These are phyloP conservation scores for Kuraishia floccosa DNA, from an alignment of 805 yeast genomes.

Conservation along the genomic window DNA sequence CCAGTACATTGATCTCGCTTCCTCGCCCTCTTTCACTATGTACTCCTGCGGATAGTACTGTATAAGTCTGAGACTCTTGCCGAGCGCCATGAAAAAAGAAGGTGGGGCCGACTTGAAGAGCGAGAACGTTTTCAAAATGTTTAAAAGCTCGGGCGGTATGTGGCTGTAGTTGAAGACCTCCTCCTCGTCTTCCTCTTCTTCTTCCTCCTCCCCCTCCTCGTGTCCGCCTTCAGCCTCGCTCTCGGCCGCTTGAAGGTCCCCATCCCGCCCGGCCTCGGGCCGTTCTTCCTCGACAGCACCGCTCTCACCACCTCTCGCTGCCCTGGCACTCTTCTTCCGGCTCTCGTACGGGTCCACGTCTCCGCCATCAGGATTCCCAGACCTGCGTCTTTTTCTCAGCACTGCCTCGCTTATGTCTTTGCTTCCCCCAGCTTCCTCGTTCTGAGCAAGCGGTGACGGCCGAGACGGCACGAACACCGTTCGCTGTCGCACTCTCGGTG, in stretches of 20 bases:
- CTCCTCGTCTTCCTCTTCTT: slow-evolving; percentile 8
- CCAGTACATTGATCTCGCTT: slow-evolving; percentile 73
- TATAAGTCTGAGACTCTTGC: slow-evolving; percentile 43
- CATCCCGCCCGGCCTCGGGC: not conserved
- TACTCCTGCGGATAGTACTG: slow-evolving; percentile 60
- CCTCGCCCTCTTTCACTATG: slow-evolving; percentile 62
- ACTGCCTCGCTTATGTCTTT: no score
- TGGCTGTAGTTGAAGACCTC: slow-evolving; percentile 10
- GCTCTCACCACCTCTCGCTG: not conserved
- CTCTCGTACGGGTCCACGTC: no score
- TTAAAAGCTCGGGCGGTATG: slow-evolving; percentile 45
- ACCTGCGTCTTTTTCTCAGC: no score
- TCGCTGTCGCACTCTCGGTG: no score
- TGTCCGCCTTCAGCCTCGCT: not conserved
- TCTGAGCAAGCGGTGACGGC: slow-evolving; percentile 16
- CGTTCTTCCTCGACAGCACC: not conserved
- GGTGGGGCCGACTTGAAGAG: slow-evolving; percentile 59
- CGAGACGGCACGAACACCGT: slow-evolving; percentile 9
- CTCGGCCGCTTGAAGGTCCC: not conserved
- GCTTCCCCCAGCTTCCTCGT: no score
- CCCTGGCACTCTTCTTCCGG: slow-evolving; percentile 69
- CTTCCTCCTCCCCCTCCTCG: slow-evolving; percentile 9
- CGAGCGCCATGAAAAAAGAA: slow-evolving; percentile 48
- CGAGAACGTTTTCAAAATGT: slow-evolving; percentile 45
- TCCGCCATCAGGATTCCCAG: no score